Percentiles rank a stretch among this genome's conserved stretches.
Conservation (phyloP, 208 protist species). For the Wallacemonas collosoma region DNA sequence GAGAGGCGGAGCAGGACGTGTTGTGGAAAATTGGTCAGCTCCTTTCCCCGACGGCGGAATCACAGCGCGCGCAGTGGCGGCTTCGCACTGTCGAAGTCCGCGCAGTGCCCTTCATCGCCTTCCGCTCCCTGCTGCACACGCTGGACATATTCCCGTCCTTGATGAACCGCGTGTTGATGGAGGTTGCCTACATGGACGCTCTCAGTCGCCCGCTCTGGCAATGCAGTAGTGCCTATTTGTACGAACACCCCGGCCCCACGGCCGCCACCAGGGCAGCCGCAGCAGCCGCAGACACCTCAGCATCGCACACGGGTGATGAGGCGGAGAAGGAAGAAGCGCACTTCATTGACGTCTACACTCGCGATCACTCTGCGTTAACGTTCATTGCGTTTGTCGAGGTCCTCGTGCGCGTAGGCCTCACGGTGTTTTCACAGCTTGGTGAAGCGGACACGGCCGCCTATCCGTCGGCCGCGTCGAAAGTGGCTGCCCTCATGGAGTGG, state of each 20-base stretch:
- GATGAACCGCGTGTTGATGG: constrained; percentile 39
- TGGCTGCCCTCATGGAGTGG: constrained; percentile 69
- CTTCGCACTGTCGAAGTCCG: constrained; percentile 22
- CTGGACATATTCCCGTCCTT: constrained; percentile 72
- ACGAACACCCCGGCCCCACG: background rate
- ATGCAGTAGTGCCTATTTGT: constrained; percentile 7
- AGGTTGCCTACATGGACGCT: constrained; percentile 60
- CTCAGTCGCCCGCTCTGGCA: constrained; percentile 44
- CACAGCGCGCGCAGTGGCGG: constrained; percentile 27
- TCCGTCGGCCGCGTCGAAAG: constrained; percentile 58
- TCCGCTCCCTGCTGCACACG: constrained; percentile 53
- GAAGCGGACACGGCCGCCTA: constrained; percentile 38
- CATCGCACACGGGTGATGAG: background rate
- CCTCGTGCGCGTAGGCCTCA: constrained; percentile 75
- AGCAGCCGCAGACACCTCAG: background rate
- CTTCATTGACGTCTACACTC: constrained; percentile 12
- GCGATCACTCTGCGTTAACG: constrained; percentile 35
- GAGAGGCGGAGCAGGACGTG: constrained; percentile 26
- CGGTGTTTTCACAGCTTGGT: constrained; percentile 56
- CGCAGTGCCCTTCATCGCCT: constrained; percentile 43
- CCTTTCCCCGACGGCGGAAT: constrained; percentile 26
- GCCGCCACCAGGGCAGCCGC: background rate
- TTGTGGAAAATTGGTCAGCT: constrained; percentile 39
- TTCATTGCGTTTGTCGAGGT: constrained; percentile 72
- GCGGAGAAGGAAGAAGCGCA: constrained; percentile 12